phyloP scores from a whole-genome alignment of 2,329 filamentous ascomycete genomes.

The Botrytis pseudocinerea region DNA sequence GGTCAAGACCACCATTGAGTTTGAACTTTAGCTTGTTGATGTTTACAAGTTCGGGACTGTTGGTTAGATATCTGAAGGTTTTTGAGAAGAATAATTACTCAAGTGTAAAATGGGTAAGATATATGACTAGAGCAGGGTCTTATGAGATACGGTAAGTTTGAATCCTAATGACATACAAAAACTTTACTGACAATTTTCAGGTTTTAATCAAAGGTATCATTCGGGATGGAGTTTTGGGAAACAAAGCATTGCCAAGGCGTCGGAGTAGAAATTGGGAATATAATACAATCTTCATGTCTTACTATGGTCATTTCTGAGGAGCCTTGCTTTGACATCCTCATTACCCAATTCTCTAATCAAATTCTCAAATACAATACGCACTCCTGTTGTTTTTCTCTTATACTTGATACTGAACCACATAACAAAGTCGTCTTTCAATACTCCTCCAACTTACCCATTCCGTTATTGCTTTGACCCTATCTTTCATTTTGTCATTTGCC shows the following conservation, averaged over 20 bases:
- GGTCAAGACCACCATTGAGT: slow-evolving; percentile 90
- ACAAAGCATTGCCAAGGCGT: slow-evolving; percentile 24
- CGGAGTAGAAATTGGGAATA: slow-evolving; percentile 20
- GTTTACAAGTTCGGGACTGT: slow-evolving; percentile 92
- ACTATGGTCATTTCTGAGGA: not conserved
- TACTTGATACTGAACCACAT: not conserved
- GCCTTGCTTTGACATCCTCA: not conserved
- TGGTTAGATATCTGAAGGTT: slow-evolving; percentile 95
- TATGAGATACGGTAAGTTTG: slow-evolving; percentile 87
- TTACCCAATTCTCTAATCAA: not conserved
- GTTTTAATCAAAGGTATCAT: slow-evolving; percentile 26
- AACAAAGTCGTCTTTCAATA: not conserved
- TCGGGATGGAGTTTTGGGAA: slow-evolving; percentile 22
- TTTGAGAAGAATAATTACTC: slow-evolving; percentile 99
- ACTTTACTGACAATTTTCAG: slow-evolving; percentile 23
- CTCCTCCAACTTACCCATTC: not conserved
- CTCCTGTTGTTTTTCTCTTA: not conserved
- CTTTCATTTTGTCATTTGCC: not conserved
- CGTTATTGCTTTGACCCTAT: not conserved
- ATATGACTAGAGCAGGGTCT: slow-evolving; percentile 96
- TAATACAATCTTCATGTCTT: slow-evolving; percentile 22
- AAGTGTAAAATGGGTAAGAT: slow-evolving; percentile 98
- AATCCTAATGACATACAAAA: not conserved
- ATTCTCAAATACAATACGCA: not conserved
- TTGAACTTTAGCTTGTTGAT: slow-evolving; percentile 92